Evolutionary conservation across 345 rosid species (phyloP).

Genomic region (Heritiera fomes): DNA sequence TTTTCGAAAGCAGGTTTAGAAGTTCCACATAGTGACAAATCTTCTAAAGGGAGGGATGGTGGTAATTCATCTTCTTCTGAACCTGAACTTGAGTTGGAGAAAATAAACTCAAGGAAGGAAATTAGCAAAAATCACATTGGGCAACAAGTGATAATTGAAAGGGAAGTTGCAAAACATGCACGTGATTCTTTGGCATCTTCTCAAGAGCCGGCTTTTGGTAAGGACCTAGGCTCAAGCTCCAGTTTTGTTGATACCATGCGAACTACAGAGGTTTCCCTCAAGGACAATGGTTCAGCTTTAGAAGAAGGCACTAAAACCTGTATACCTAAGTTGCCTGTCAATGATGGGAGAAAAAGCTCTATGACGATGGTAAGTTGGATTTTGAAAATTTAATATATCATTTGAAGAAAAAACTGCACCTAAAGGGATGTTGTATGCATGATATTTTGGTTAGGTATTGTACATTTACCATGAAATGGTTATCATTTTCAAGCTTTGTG

Average conservation of each 20-base stretch:
- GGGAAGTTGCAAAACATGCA: constrained; percentile 14
- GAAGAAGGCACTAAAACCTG: constrained; percentile 21
- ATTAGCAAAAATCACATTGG: constrained; percentile 19
- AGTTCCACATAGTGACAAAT: constrained; percentile 31
- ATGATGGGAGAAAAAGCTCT: constrained; percentile 26
- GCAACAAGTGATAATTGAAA: constrained; percentile 27
- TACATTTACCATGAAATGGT: background rate
- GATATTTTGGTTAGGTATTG: background rate
- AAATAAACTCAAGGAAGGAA: background rate
- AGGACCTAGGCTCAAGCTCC: constrained; percentile 19
- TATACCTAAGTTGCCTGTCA: constrained; percentile 2
- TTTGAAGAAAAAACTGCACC: background rate
- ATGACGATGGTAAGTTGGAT: constrained; percentile 39
- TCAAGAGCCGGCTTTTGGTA: constrained; percentile 20
- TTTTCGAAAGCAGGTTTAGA: constrained; percentile 61
- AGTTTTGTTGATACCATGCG: constrained; percentile 25
- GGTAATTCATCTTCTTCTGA: constrained; percentile 21
- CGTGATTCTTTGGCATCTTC: constrained; percentile 25
- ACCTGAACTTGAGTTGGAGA: constrained; percentile 28
- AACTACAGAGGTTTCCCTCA: constrained; percentile 32
- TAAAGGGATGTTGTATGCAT: background rate
- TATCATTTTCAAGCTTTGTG: background rate
- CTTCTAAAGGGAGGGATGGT: constrained; percentile 23
- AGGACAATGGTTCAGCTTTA: constrained; percentile 11
- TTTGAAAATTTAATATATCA: background rate